Percentiles rank a stretch among this genome's conserved stretches.
These are phyloP conservation scores for Stipa capillata DNA, from an alignment of 176 grass and related monocot genomes.

Conservation along the genomic window DNA sequence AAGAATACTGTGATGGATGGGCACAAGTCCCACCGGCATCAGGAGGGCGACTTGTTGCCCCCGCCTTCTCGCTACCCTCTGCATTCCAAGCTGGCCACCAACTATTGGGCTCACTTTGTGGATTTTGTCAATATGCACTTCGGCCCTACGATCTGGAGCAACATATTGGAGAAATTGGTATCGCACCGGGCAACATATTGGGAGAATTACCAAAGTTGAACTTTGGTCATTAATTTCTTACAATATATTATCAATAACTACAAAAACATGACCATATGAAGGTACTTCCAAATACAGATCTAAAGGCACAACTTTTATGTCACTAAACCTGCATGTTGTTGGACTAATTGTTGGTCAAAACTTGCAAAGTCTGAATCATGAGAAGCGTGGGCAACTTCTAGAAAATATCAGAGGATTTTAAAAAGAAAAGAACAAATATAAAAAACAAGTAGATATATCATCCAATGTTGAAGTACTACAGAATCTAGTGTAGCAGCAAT, in stretches of 20 bases:
- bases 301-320: neutral
- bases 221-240: neutral
- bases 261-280: neutral
- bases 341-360: neutral
- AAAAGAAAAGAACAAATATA: neutral
- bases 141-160: neutral
- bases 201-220: neutral
- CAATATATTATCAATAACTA: neutral
- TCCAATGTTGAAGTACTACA: neutral
- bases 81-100: neutral
- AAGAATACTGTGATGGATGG: no score
- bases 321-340: neutral
- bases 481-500: neutral
- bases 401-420: neutral
- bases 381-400: neutral
- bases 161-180: neutral
- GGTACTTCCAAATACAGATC: neutral
- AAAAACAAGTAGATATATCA: neutral
- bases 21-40: neutral
- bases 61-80: neutral
- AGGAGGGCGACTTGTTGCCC: neutral
- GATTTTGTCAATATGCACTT: neutral
- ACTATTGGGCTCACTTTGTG: neutral
- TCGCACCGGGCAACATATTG: neutral
- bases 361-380: neutral